phyloP scores from a whole-genome alignment of 2,329 filamentous ascomycete species.

The Colletotrichum somersetense region DNA sequence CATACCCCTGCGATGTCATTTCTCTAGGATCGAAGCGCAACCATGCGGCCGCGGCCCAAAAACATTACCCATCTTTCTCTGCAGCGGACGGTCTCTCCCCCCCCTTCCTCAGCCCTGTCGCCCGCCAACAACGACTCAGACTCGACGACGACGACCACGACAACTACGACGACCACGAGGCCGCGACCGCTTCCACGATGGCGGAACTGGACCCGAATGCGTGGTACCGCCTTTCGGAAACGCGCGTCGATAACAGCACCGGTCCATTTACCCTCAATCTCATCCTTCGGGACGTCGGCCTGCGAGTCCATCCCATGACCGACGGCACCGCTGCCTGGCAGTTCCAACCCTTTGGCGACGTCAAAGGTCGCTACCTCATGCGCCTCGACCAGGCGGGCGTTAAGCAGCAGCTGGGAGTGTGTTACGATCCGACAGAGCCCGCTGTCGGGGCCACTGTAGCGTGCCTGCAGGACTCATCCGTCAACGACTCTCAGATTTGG shows the following conservation, averaged over 20 bases:
- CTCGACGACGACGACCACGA: constrained; percentile 19
- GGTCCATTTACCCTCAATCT: constrained; percentile 45
- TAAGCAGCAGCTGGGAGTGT: constrained; percentile 50
- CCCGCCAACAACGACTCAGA: constrained; percentile 9
- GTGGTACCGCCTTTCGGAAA: constrained; percentile 53
- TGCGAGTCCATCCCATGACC: constrained; percentile 44
- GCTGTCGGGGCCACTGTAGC: constrained; percentile 47
- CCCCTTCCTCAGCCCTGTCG: constrained; percentile 29
- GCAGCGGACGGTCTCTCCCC: constrained; percentile 28
- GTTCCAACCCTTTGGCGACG: constrained; percentile 48
- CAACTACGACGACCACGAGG: constrained; percentile 8
- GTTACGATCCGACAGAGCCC: constrained; percentile 46
- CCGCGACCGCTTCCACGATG: constrained; percentile 29
- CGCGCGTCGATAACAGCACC: constrained; percentile 49
- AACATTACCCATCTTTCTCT: constrained; percentile 33
- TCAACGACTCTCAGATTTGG: constrained; percentile 50
- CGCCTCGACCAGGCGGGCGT: constrained; percentile 48
- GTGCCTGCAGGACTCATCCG: constrained; percentile 47
- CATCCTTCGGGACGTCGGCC: constrained; percentile 40
- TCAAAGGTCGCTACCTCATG: constrained; percentile 49
- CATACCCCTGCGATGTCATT: constrained; percentile 37
- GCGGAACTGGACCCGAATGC: constrained; percentile 49
- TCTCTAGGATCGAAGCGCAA: constrained; percentile 20
- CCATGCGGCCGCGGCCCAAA: constrained; percentile 34
- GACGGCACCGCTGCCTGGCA: constrained; percentile 45